A percentile compares a stretch with the other conserved stretches of the same genome.
phyloP scores from a whole-genome alignment of 495 filamentous ascomycete genomes.

The Diplogelasinospora grovesii region DNA sequence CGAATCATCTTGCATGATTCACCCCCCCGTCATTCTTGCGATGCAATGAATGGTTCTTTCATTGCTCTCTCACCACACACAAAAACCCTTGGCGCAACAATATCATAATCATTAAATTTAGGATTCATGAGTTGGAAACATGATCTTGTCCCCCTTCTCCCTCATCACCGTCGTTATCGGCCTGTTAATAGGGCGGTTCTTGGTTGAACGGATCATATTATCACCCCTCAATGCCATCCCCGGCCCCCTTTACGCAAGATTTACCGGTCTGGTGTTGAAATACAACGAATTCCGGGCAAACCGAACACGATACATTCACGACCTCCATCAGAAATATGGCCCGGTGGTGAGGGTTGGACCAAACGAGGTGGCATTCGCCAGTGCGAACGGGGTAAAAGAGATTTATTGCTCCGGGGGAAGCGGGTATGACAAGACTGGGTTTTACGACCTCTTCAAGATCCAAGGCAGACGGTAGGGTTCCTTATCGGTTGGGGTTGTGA shows the following conservation, averaged over 20 bases:
- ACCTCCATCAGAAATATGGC: constrained; percentile 49
- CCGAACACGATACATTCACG: constrained; percentile 50
- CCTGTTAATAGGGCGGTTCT: constrained; percentile 1
- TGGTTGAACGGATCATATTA: constrained; percentile 13
- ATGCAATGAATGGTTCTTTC: no score
- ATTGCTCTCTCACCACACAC: neutral
- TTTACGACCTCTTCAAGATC: constrained; percentile 56
- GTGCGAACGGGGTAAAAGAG: constrained; percentile 52
- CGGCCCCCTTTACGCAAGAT: constrained; percentile 46
- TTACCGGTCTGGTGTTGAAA: constrained; percentile 49
- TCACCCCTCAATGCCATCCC: constrained; percentile 44
- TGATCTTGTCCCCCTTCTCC: constrained; percentile 18
- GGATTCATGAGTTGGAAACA: neutral
- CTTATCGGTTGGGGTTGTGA: neutral
- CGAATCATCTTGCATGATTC: no score
- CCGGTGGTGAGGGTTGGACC: constrained; percentile 52
- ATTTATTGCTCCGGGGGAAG: constrained; percentile 60
- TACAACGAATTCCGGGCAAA: constrained; percentile 50
- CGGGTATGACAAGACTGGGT: constrained; percentile 63
- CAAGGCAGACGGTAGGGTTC: constrained; percentile 43
- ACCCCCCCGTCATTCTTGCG: no score
- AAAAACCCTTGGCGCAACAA: neutral
- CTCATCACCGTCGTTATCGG: constrained; percentile 8
- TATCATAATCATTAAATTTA: neutral
- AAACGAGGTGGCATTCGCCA: constrained; percentile 56